These are phyloP conservation scores for Aspergillus neotritici DNA, from an alignment of 2,329 filamentous ascomycete species.

Conservation along the genomic window DNA sequence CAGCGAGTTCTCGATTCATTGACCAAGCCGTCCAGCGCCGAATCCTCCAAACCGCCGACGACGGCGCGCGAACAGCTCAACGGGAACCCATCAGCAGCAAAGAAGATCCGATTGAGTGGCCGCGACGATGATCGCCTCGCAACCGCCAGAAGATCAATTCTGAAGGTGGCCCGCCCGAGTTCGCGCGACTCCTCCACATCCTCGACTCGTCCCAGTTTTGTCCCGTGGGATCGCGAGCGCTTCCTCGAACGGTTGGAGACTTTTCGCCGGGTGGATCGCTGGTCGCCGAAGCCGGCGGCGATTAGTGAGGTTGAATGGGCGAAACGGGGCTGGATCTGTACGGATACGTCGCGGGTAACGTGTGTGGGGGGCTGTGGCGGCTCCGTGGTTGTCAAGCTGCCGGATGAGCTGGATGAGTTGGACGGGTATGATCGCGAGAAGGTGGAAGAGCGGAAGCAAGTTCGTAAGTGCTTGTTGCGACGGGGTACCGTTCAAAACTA, in stretches of 20 bases:
- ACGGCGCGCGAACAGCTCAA: slow-evolving; percentile 22
- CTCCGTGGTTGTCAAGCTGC: slow-evolving; percentile 74
- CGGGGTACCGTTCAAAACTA: not conserved
- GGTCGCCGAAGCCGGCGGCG: slow-evolving; percentile 83
- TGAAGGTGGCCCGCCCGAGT: slow-evolving; percentile 23
- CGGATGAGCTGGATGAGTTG: slow-evolving; percentile 56
- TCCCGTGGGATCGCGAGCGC: slow-evolving; percentile 75
- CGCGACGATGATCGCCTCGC: slow-evolving; percentile 16
- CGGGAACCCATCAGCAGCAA: slow-evolving; percentile 28
- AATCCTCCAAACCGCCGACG: slow-evolving; percentile 4
- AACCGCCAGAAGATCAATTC: slow-evolving; percentile 21
- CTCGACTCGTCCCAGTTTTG: slow-evolving; percentile 61
- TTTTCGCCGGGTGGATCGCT: slow-evolving; percentile 84
- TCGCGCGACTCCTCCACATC: slow-evolving; percentile 27
- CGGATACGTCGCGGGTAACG: slow-evolving; percentile 73
- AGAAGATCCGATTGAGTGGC: slow-evolving; percentile 29
- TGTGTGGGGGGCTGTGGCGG: slow-evolving; percentile 77
- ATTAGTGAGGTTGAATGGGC: slow-evolving; percentile 93
- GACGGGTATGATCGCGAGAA: slow-evolving; percentile 42
- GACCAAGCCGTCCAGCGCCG: slow-evolving; percentile 12
- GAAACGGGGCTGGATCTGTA: slow-evolving; percentile 84
- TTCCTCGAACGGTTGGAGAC: slow-evolving; percentile 77
- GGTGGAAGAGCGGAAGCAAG: slow-evolving; percentile 38
- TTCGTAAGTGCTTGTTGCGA: slow-evolving; percentile 30
- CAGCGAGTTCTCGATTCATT: slow-evolving; percentile 1